Conservation (phyloP, 2,329 filamentous ascomycete species). For the Sporothrix pallida region DNA sequence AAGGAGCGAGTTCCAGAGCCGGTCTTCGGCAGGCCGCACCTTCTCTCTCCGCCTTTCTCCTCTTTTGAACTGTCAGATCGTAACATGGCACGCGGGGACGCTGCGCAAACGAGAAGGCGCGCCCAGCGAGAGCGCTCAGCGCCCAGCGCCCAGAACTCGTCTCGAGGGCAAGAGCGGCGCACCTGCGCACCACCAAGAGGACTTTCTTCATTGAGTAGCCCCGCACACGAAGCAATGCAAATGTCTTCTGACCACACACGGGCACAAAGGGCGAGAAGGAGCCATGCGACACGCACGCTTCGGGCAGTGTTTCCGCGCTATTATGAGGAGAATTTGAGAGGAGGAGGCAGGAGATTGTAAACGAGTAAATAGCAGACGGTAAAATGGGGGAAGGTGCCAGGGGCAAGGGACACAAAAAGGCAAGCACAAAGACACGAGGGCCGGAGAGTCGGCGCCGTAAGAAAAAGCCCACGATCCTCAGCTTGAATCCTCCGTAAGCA, state of each 20-base stretch:
- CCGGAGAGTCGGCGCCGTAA: background rate
- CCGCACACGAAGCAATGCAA: conserved; percentile 24
- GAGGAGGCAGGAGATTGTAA: too few relatives aligned
- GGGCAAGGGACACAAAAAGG: background rate
- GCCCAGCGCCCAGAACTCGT: conserved; percentile 9
- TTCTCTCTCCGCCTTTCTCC: background rate
- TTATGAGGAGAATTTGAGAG: background rate
- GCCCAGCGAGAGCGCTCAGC: background rate
- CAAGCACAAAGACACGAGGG: background rate
- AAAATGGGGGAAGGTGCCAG: conserved; percentile 19
- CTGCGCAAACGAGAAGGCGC: background rate
- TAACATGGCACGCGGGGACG: background rate
- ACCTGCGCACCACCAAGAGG: background rate
- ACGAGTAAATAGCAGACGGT: background rate
- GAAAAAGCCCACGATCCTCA: conserved; percentile 13
- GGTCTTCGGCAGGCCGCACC: conserved; percentile 22
- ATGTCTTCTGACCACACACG: background rate
- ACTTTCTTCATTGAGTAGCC: conserved; percentile 32
- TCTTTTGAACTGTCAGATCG: background rate
- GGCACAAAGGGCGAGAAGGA: background rate
- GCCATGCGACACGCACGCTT: background rate
- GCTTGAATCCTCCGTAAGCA: background rate
- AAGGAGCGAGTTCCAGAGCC: conserved; percentile 20
- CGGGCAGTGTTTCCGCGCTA: conserved; percentile 7
- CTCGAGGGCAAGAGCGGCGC: conserved; percentile 1